Evolutionary conservation across 805 yeast species (phyloP).

Genomic region (Sugiyamaella floridensis): DNA sequence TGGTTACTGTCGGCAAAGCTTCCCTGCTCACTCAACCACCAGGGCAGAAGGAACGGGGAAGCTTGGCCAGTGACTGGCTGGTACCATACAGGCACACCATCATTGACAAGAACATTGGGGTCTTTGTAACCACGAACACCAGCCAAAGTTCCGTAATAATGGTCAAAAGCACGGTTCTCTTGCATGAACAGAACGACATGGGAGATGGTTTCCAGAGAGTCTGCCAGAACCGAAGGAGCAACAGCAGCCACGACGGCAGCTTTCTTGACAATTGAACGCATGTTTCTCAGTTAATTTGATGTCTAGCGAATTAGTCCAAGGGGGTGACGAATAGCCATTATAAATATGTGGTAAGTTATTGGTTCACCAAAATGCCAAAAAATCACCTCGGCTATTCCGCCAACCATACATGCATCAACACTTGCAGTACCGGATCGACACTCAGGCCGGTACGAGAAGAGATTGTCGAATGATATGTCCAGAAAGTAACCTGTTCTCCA

Average conservation of each 20-base stretch:
- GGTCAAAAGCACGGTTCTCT: constrained; percentile 26
- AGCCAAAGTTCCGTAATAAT: constrained; percentile 24
- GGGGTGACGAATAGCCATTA: too few species aligned
- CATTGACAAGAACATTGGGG: constrained; percentile 18
- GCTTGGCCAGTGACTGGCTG: constrained; percentile 15
- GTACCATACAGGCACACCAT: constrained; percentile 13
- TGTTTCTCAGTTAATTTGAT: neutral
- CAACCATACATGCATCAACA: too few species aligned
- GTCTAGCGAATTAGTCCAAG: neutral
- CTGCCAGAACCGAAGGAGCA: constrained; percentile 7
- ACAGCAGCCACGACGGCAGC: neutral
- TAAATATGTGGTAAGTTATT: too few species aligned
- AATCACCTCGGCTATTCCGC: too few species aligned
- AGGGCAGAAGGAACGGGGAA: constrained; percentile 21
- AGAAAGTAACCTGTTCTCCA: too few species aligned
- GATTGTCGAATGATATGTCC: too few species aligned
- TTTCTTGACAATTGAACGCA: neutral
- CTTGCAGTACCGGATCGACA: too few species aligned
- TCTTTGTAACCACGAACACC: constrained; percentile 27
- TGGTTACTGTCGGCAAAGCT: constrained; percentile 19
- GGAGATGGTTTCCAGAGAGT: constrained; percentile 6
- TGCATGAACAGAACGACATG: constrained; percentile 25
- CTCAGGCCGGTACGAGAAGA: too few species aligned
- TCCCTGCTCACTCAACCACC: constrained; percentile 16
- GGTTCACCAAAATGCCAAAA: too few species aligned